Conservation (phyloP, 2,329 filamentous ascomycete species). For the Colletotrichum lini region DNA sequence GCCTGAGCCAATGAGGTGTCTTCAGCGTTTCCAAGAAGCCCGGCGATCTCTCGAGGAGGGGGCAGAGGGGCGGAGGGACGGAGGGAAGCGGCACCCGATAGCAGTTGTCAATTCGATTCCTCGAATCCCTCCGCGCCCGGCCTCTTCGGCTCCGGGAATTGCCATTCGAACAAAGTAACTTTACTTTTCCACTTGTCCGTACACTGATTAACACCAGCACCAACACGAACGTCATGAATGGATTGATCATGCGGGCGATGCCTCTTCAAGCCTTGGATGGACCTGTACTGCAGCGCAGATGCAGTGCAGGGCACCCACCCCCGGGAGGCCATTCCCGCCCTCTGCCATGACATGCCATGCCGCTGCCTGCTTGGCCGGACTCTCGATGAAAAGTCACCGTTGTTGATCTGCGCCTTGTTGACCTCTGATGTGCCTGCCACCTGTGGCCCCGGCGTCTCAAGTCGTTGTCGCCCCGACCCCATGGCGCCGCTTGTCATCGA, state of each 20-base stretch:
- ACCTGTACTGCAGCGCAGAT: slow-evolving; percentile 16
- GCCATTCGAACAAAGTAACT: too few species aligned
- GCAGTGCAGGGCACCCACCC: background rate
- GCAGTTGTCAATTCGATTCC: background rate
- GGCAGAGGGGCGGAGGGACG: background rate
- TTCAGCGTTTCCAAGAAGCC: background rate
- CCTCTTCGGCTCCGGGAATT: slow-evolving; percentile 22
- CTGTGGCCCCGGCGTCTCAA: background rate
- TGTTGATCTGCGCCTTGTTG: slow-evolving; percentile 9
- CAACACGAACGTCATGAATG: too few species aligned
- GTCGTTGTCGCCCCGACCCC: background rate
- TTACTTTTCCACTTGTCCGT: too few species aligned
- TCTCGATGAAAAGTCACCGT: slow-evolving; percentile 8
- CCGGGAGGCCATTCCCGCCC: background rate
- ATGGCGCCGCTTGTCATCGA: background rate
- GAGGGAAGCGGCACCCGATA: too few species aligned
- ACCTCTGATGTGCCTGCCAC: background rate
- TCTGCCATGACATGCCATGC: slow-evolving; percentile 6
- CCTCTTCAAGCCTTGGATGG: slow-evolving; percentile 12
- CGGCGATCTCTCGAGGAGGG: slow-evolving; percentile 20
- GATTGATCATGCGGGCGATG: background rate
- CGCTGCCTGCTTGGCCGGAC: slow-evolving; percentile 20
- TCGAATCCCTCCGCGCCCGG: background rate
- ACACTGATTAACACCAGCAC: too few species aligned
- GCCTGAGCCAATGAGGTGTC: background rate